Conservation (phyloP, 495 filamentous ascomycete genomes). For the Penicillium cosmopolitanum region DNA sequence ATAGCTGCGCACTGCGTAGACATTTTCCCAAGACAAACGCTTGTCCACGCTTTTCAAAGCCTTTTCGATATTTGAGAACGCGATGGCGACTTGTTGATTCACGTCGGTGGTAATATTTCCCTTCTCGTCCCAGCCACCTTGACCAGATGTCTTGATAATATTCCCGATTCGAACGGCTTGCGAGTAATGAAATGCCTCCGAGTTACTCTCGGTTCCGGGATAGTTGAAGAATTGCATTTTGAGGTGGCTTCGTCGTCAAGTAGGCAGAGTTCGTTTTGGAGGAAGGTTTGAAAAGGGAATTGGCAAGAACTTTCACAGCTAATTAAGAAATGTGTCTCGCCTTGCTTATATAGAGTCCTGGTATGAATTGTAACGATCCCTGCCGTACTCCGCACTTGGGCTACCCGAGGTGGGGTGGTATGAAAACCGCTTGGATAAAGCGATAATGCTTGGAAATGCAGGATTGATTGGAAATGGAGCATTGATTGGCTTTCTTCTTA, state of each 20-base stretch:
- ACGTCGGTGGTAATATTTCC: conserved; percentile 12
- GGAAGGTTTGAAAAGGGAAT: no score
- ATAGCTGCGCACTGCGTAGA: conserved; percentile 21
- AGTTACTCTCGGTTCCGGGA: conserved; percentile 20
- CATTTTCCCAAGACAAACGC: conserved; percentile 20
- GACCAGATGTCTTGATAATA: conserved; percentile 20
- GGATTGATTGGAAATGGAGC: no score
- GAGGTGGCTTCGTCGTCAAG: background rate
- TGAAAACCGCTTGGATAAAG: no score
- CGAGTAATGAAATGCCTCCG: conserved; percentile 23
- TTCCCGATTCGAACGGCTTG: conserved; percentile 18
- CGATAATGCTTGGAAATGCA: no score
- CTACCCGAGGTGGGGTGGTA: no score
- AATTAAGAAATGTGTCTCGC: no score
- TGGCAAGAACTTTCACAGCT: no score
- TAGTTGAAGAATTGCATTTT: conserved; percentile 21
- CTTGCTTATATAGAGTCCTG: no score
- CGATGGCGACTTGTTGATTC: conserved; percentile 13
- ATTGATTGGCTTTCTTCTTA: no score
- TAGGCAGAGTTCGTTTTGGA: no score
- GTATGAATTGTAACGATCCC: no score
- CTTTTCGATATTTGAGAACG: background rate
- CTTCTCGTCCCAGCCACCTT: conserved; percentile 20
- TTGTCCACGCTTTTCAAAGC: conserved; percentile 16
- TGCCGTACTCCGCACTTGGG: no score